A percentile compares a stretch with the other conserved stretches of the same genome.
Evolutionary conservation across 2,329 filamentous ascomycete species (phyloP).

Genomic region (Coniella lustricola): DNA sequence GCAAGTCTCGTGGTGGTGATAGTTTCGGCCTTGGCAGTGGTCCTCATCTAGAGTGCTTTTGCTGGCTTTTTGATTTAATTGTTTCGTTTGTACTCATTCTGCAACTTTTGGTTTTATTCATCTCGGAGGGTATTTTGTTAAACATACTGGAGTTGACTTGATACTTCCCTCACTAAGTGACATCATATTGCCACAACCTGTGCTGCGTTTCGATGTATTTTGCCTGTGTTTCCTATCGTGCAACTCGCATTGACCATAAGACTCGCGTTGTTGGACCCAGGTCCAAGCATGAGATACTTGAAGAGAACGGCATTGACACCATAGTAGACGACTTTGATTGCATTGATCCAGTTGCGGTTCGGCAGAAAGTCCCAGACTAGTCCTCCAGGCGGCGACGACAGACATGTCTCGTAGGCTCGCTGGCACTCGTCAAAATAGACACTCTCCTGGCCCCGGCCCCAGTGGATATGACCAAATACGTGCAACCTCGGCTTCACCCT

Average conservation of each 20-base stretch:
- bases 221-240: constrained; percentile 46
- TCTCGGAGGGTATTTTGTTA: not conserved
- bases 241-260: constrained; percentile 52
- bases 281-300: constrained; percentile 51
- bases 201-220: constrained; percentile 31
- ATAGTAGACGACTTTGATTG: constrained; percentile 36
- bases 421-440: constrained; percentile 72
- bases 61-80: not conserved
- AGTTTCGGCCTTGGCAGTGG: not conserved
- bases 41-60: not conserved
- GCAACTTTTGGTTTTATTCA: too few species aligned
- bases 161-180: too few species aligned
- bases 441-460: constrained; percentile 60
- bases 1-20: not conserved
- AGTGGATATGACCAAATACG: constrained; percentile 82
- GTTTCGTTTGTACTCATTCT: not conserved
- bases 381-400: constrained; percentile 36
- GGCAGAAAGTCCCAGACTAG: constrained; percentile 39
- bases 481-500: constrained; percentile 68
- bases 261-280: constrained; percentile 40
- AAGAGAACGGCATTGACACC: constrained; percentile 43
- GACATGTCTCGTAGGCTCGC: constrained; percentile 60
- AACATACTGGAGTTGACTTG: not conserved
- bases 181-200: constrained; percentile 30
- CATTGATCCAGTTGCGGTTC: constrained; percentile 38